Conservation (phyloP, 2,329 filamentous ascomycete genomes). For the Colletotrichum phormii region DNA sequence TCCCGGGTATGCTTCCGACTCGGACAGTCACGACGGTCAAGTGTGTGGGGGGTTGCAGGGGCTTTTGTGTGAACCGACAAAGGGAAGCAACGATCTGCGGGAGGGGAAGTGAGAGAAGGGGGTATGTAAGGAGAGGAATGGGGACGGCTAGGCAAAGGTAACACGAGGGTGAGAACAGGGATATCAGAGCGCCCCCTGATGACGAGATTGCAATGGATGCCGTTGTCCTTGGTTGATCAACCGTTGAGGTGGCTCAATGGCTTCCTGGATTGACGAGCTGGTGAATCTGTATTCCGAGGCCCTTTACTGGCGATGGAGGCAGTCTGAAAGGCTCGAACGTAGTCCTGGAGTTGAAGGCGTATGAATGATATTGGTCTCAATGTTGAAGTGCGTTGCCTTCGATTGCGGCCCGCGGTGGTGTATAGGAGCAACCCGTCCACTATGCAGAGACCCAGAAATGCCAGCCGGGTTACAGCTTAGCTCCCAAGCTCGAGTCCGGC, state of each 20-base stretch:
- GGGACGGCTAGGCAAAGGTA: background rate
- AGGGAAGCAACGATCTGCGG: conserved; percentile 33
- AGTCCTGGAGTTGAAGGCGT: background rate
- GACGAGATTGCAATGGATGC: background rate
- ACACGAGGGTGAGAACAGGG: conserved; percentile 13
- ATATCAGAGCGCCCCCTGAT: background rate
- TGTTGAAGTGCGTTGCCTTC: background rate
- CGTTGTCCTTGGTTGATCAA: background rate
- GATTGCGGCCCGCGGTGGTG: background rate
- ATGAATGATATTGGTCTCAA: background rate
- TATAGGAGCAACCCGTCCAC: background rate
- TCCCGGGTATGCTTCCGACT: conserved; percentile 32
- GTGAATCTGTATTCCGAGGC: background rate
- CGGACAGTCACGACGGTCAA: conserved; percentile 10
- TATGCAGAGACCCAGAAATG: background rate
- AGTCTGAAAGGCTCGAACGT: background rate
- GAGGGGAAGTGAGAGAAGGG: conserved; percentile 13
- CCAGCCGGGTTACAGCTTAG: background rate
- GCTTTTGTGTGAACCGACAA: conserved; percentile 25
- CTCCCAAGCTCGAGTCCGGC: background rate
- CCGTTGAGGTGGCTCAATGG: background rate
- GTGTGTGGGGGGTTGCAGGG: conserved; percentile 42
- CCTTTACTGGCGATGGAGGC: background rate
- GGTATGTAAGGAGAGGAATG: conserved; percentile 9
- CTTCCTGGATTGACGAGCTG: background rate